phyloP scores from a whole-genome alignment of 805 yeast genomes.

The Groenewaldozyma tartarivorans region DNA sequence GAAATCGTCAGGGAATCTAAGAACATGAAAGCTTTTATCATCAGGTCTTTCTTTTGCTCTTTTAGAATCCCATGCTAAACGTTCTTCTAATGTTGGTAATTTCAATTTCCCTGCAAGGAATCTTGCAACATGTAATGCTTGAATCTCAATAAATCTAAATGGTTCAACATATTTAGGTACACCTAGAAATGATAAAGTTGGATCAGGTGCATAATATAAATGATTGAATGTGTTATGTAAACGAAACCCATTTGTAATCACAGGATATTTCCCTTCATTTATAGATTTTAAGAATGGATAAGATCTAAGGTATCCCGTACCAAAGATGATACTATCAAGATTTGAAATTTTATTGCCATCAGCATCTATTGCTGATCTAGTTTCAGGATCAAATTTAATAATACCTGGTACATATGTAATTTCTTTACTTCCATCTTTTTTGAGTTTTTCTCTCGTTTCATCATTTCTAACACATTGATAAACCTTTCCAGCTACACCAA shows the following conservation, averaged over 20 bases:
- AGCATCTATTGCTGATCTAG: slow-evolving; percentile 15
- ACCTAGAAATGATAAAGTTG: slow-evolving; percentile 54
- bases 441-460: slow-evolving; percentile 8
- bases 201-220: slow-evolving; percentile 46
- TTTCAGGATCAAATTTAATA: slow-evolving; percentile 22
- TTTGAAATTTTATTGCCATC: slow-evolving; percentile 27
- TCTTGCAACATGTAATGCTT: slow-evolving; percentile 11
- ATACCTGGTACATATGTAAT: slow-evolving; percentile 38
- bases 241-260: slow-evolving; percentile 39
- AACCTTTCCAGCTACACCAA: slow-evolving; percentile 28
- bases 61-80: slow-evolving; percentile 7
- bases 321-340: slow-evolving; percentile 54
- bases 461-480: slow-evolving; percentile 39
- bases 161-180: slow-evolving; percentile 30
- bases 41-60: not conserved
- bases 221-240: slow-evolving; percentile 52
- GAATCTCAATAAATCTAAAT: slow-evolving; percentile 10
- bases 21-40: slow-evolving; percentile 2
- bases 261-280: slow-evolving; percentile 21
- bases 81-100: slow-evolving; percentile 7
- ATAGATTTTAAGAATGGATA: slow-evolving; percentile 47
- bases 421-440: slow-evolving; percentile 24
- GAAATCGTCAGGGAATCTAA: slow-evolving; percentile 1
- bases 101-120: slow-evolving; percentile 4
- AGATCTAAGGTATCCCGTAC: slow-evolving; percentile 66